Evolutionary conservation across 2,329 filamentous ascomycete genomes (phyloP).

Genomic region (Botrytis fabae): DNA sequence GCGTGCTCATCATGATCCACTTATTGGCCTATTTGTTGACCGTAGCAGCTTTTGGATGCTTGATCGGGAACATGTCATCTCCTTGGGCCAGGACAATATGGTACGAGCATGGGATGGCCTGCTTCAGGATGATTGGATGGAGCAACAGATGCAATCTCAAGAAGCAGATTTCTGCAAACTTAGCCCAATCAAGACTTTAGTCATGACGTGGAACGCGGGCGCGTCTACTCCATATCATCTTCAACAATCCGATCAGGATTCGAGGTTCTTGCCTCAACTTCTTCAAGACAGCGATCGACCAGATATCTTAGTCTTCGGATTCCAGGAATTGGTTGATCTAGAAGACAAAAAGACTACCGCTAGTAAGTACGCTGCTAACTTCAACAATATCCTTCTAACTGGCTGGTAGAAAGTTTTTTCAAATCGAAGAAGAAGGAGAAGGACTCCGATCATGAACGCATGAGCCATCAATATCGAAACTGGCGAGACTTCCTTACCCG

Average conservation of each 20-base stretch:
- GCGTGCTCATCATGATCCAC: constrained; percentile 77
- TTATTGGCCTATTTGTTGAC: constrained; percentile 76
- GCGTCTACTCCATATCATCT: constrained; percentile 89
- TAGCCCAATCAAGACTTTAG: constrained; percentile 73
- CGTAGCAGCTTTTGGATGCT: constrained; percentile 80
- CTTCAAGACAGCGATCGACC: constrained; percentile 75
- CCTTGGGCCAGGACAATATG: constrained; percentile 83
- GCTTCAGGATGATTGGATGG: constrained; percentile 92
- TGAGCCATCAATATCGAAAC: constrained; percentile 96
- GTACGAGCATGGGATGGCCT: constrained; percentile 89
- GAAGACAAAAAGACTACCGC: constrained; percentile 97
- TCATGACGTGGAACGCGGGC: constrained; percentile 96
- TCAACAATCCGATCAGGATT: constrained; percentile 67
- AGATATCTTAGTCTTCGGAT: constrained; percentile 92
- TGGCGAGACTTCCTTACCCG: constrained; percentile 90
- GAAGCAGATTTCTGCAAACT: constrained; percentile 85
- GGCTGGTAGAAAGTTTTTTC: constrained; percentile 69
- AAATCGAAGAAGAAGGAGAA: constrained; percentile 83
- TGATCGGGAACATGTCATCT: constrained; percentile 80
- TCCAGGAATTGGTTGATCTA: constrained; percentile 96
- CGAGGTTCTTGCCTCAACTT: constrained; percentile 77
- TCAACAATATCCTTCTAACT: constrained; percentile 36
- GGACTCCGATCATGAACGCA: constrained; percentile 78
- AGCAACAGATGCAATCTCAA: constrained; percentile 79
- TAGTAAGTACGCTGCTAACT: constrained; percentile 52